Evolutionary conservation across 441 rosid species (phyloP).

Genomic region (Pelargonium cotyledonis): DNA sequence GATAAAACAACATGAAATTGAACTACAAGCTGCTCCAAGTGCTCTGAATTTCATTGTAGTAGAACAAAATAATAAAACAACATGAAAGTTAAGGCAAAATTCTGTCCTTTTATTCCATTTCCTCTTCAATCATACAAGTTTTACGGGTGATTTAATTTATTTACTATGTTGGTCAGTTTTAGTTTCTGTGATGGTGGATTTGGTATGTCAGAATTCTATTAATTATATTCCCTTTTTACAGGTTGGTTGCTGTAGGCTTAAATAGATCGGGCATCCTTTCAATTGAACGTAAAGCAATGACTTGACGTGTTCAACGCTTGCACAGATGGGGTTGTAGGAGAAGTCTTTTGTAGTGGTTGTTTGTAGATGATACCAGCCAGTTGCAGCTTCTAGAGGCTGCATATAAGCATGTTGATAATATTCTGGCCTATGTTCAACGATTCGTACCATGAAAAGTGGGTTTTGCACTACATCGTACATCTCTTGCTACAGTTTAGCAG

Average conservation of each 20-base stretch:
- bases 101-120: not conserved
- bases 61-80: not conserved
- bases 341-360: constrained; percentile 16
- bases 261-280: constrained; percentile 16
- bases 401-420: constrained; percentile 63
- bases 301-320: constrained; percentile 15
- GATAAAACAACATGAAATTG: too few species aligned
- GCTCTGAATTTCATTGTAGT: not conserved
- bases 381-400: constrained; percentile 79
- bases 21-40: not conserved
- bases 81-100: not conserved
- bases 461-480: constrained; percentile 40
- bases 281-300: constrained; percentile 8
- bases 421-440: constrained; percentile 39
- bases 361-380: constrained; percentile 44
- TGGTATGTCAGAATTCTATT: constrained; percentile 6
- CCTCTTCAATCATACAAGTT: not conserved
- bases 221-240: constrained; percentile 16
- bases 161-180: not conserved
- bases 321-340: constrained; percentile 13
- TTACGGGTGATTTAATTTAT: not conserved
- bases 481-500: constrained; percentile 62
- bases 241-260: constrained; percentile 22
- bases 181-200: constrained; percentile 11
- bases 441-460: constrained; percentile 46